Conservation (phyloP, 2,329 filamentous ascomycete genomes). For the Apiospora marii region DNA sequence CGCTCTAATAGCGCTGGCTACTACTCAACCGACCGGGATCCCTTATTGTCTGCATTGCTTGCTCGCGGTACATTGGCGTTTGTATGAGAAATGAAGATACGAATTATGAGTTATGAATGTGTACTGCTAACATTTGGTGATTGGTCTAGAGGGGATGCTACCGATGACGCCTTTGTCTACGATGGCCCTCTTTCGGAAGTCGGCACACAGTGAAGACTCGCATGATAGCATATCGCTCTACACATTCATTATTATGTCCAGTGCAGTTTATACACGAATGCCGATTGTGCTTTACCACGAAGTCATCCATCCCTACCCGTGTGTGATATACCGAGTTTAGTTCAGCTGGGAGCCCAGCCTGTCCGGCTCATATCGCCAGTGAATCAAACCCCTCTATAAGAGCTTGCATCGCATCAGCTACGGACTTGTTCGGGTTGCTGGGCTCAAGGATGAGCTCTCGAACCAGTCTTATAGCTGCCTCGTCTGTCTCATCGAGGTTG, state of each 20-base stretch:
- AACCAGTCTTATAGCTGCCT: neutral
- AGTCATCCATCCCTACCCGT: neutral
- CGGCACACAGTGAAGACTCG: neutral
- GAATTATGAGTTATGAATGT: constrained; percentile 8
- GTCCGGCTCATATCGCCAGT: neutral
- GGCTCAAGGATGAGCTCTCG: constrained; percentile 19
- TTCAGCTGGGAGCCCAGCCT: neutral
- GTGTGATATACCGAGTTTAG: too few relatives aligned
- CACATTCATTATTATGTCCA: neutral
- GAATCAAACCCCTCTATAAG: neutral
- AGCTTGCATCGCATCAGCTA: neutral
- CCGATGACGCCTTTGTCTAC: neutral
- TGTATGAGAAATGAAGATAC: constrained; percentile 6
- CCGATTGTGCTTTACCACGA: neutral
- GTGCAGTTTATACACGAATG: neutral
- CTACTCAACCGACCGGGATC: neutral
- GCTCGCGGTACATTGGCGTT: neutral
- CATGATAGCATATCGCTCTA: neutral
- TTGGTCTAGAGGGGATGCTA: neutral
- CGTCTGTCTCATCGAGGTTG: constrained; percentile 7
- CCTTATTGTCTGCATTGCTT: neutral
- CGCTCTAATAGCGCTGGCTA: neutral
- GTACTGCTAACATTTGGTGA: neutral
- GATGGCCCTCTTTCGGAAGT: neutral
- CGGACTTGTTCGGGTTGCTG: neutral